A percentile compares a stretch with the other conserved stretches of the same genome.
These are phyloP conservation scores for Botrytis sinoallii DNA, from an alignment of 2,329 filamentous ascomycete species.

Conservation along the genomic window DNA sequence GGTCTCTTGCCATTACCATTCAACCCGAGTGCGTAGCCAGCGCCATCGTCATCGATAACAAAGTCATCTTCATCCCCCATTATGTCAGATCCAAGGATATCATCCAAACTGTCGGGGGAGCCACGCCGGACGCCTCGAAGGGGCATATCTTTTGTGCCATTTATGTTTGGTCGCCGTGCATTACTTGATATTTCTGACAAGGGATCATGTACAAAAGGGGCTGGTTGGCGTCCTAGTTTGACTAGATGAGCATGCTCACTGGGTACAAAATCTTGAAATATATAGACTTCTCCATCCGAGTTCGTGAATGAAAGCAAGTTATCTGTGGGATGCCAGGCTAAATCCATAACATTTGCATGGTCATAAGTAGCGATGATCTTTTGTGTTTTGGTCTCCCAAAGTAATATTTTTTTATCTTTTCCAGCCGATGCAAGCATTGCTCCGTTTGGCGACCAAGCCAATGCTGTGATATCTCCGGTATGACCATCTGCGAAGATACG, in stretches of 20 bases:
- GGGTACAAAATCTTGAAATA: slow-evolving; percentile 69
- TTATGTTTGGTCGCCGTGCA: slow-evolving; percentile 52
- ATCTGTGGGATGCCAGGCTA: slow-evolving; percentile 86
- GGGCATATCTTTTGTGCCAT: slow-evolving; percentile 52
- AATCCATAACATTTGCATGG: slow-evolving; percentile 77
- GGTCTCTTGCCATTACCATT: slow-evolving; percentile 64
- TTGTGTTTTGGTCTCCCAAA: slow-evolving; percentile 92
- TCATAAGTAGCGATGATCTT: slow-evolving; percentile 74
- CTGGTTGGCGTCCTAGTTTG: slow-evolving; percentile 62
- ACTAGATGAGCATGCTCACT: slow-evolving; percentile 56
- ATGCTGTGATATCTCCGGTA: slow-evolving; percentile 76
- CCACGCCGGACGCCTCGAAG: slow-evolving; percentile 53
- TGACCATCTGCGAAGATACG: slow-evolving; percentile 76
- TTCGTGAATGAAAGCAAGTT: slow-evolving; percentile 92
- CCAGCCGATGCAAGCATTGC: slow-evolving; percentile 73
- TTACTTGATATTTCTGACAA: slow-evolving; percentile 68
- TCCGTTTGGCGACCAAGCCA: slow-evolving; percentile 94
- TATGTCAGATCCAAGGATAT: slow-evolving; percentile 65
- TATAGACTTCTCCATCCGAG: slow-evolving; percentile 88
- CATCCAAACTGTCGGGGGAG: slow-evolving; percentile 76
- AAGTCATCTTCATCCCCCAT: slow-evolving; percentile 65
- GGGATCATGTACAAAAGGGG: slow-evolving; percentile 83
- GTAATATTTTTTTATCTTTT: slow-evolving; percentile 64
- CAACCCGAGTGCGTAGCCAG: slow-evolving; percentile 70
- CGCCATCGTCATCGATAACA: slow-evolving; percentile 91